Conservation (phyloP, 2,329 filamentous ascomycete species). For the Cyclaneusma minus region DNA sequence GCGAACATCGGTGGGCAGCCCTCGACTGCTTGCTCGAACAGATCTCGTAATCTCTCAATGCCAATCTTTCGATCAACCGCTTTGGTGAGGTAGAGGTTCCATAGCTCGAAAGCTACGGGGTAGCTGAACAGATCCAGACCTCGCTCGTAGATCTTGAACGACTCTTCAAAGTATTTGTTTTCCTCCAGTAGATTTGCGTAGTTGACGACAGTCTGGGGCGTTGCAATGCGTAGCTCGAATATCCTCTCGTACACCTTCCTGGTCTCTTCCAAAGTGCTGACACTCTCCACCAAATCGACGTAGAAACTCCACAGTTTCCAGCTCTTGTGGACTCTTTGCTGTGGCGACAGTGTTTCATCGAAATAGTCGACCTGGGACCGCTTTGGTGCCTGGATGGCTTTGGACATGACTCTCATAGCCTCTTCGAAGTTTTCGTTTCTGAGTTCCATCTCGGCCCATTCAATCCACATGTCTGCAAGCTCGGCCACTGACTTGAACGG, state of each 20-base stretch:
- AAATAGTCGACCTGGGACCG: slow-evolving; percentile 98
- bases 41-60: slow-evolving; percentile 82
- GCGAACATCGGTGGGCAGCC: slow-evolving; percentile 91
- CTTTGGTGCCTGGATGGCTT: slow-evolving; percentile 93
- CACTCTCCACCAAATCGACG: slow-evolving; percentile 91
- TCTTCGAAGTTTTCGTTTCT: slow-evolving; percentile 92
- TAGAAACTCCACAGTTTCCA: slow-evolving; percentile 99
- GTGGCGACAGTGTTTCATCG: slow-evolving; percentile 82
- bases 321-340: slow-evolving; percentile 95
- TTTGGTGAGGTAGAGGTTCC: slow-evolving; percentile 96
- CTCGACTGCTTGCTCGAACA: slow-evolving; percentile 95
- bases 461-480: slow-evolving; percentile 95
- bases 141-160: slow-evolving; percentile 93
- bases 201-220: slow-evolving; percentile 95
- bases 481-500: slow-evolving; percentile 97
- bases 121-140: slow-evolving; percentile 97
- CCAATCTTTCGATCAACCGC: slow-evolving; percentile 91
- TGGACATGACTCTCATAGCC: slow-evolving; percentile 90
- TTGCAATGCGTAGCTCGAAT: slow-evolving; percentile 94
- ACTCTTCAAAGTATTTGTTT: slow-evolving; percentile 89
- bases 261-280: slow-evolving; percentile 80
- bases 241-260: slow-evolving; percentile 92
- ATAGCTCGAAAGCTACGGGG: slow-evolving; percentile 92
- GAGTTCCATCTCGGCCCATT: slow-evolving; percentile 97
- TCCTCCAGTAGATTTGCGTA: slow-evolving; percentile 93